Conservation (phyloP, 116 monocot species). For the Posidonia oceanica region DNA sequence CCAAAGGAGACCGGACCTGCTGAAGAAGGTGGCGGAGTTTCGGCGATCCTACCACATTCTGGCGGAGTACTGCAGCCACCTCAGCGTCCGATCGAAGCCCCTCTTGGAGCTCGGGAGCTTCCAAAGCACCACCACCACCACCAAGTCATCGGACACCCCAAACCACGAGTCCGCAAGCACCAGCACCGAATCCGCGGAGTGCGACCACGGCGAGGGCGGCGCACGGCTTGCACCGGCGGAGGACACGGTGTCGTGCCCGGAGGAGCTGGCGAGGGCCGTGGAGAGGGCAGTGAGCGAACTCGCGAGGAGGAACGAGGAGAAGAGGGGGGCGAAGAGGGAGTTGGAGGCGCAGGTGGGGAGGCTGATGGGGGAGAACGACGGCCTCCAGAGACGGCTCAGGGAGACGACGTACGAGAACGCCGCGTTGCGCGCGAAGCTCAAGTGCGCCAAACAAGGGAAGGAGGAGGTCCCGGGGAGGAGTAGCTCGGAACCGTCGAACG, state of each 20-base stretch:
- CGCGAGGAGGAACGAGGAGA: conserved; percentile 15
- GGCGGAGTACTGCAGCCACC: conserved; percentile 10
- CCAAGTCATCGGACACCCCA: not conserved
- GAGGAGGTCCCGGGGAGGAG: not conserved
- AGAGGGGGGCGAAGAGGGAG: conserved; percentile 8
- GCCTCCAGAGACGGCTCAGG: not conserved
- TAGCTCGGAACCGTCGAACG: no score
- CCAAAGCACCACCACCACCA: not conserved
- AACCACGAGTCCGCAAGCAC: not conserved
- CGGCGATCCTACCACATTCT: conserved; percentile 11
- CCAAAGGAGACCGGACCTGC: conserved; percentile 15
- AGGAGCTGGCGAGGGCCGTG: not conserved
- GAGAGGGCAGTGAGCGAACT: not conserved
- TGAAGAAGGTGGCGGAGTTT: conserved; percentile 12
- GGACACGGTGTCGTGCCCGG: no score
- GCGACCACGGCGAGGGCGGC: not conserved
- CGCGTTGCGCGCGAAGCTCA: not conserved
- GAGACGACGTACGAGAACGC: not conserved
- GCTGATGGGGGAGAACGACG: conserved; percentile 5
- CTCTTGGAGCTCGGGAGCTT: not conserved
- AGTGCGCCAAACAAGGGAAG: not conserved
- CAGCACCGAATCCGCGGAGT: not conserved
- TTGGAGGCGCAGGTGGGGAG: conserved; percentile 1
- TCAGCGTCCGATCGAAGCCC: not conserved
- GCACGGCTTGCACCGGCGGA: not conserved